Percentiles rank a stretch among this genome's conserved stretches.
Conservation (phyloP, 78 protist species). For the Dictyostelium intermedium region DNA sequence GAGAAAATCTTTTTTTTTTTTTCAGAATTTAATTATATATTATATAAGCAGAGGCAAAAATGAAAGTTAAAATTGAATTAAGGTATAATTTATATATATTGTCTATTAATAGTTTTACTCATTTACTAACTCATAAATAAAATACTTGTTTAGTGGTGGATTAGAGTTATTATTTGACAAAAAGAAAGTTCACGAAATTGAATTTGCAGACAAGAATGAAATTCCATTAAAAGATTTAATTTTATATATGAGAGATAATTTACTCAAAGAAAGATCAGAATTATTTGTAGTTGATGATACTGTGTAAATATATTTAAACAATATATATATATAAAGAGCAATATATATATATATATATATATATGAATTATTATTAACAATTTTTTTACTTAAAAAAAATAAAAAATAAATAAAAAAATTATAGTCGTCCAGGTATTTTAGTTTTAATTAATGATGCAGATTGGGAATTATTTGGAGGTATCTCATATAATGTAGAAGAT, state of each 20-base stretch:
- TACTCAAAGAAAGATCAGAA: constrained; percentile 84
- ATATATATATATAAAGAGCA: background rate
- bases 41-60: background rate
- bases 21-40: background rate
- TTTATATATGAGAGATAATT: constrained; percentile 43
- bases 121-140: no score
- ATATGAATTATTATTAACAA: no score
- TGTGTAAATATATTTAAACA: constrained; percentile 43
- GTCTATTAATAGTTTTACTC: no score
- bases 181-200: constrained; percentile 26
- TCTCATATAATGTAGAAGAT: constrained; percentile 73
- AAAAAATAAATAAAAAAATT: background rate
- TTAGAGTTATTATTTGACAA: constrained; percentile 83
- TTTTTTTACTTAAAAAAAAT: no score
- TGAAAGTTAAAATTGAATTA: constrained; percentile 55
- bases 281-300: constrained; percentile 78
- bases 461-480: constrained; percentile 86
- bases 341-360: no score
- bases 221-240: constrained; percentile 49
- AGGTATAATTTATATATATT: background rate
- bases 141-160: constrained; percentile 90
- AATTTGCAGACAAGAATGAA: constrained; percentile 24
- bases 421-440: constrained; percentile 91
- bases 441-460: constrained; percentile 91
- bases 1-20: background rate